Base-by-base conservation (phyloP, 257 asterid genomes). In the Cynanchum wilfordii region DNA sequence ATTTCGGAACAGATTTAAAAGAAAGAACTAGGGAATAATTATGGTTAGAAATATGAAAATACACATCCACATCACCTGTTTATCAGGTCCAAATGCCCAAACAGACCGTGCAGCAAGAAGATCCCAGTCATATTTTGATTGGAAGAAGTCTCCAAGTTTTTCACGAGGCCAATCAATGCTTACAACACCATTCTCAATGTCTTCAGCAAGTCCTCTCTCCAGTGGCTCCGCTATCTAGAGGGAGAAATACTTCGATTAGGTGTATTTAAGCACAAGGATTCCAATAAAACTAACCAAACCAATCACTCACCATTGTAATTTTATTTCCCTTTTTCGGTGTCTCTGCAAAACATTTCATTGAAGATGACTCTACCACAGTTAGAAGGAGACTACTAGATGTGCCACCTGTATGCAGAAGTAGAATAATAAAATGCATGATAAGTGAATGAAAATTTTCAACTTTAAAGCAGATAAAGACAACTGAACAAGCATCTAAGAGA, bases 1-100 rank as follows among this genome's bases (percentile, higher is more conserved):
- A 55, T 40, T 30, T 12, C 22, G 49, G 44, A 16, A 38, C 55
- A 42, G 50, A 16, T 5, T 30, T 38, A 0, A 11, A 47, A 47
- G 24, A 47, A 13, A 42, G 47, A 27, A 12, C 12, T 15, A 54
- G 51, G 0, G 57, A 20, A 57, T n/a, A n/a, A n/a, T 71, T 30
- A 27, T 16, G 17, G 44, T 16, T 50, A 50, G 6, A 27, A 10
- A 33, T 51, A 33, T 1, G 33, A 22, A 3, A 19, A 24, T 19
- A 66, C 47, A 38, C 55, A 69, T 66, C 63, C 55, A 73, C 59
- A 74, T 68, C 71, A 92, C 99, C 97, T 91, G 98, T 85, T 84
- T 95, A 83, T 90, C 96, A 33, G 98, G 99, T 73, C 98, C 99
- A 84, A 95, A 95, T 73, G 99, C 98, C 99, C 99, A 95, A 77